Evolutionary conservation across 2,329 filamentous ascomycete genomes (phyloP), one percentile per base, ranked within the genome.

Genomic region (Arthrobotrys conoides): DNA sequence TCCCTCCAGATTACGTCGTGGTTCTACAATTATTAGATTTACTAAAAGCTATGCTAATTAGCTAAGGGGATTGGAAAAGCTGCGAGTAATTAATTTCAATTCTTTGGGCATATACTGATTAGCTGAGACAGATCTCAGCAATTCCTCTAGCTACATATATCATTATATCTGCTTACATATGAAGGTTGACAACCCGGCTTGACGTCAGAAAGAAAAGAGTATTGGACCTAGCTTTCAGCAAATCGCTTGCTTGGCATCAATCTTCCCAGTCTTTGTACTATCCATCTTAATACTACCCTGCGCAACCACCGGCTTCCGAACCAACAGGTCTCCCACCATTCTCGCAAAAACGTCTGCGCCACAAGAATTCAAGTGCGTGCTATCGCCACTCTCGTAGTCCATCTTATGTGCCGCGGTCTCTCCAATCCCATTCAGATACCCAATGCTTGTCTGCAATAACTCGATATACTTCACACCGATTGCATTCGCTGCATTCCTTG

Each of bases 401-500:
- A 71, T 71, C 30, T 71, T 71, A 12, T 71, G 67, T 16, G 67
- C 55, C 12, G 67, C 67, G 14, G 67, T 71, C 55, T 71, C 67
- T 3, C 67, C 67, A 22, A 71, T 71, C 14, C 67, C 67, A 20
- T 71, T 71, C 18, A 71, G 24, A 51, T 71, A 71, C 12, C 41
- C 30, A 63, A 71, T 68, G n/a, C 46, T 55, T 5, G 64, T 68
- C 49, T 71, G 67, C 3, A 71, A 46, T 14, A 71, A 22, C 22
- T 71, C 67, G 30, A 71, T 71, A 53, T 71, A 71, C 18, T 71
- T 63, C 55, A 44, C 67, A 10, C 67, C 67, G 16, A 71, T 71
- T 14, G 55, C 41, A 44, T 64, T 71, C 27, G 67, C 67, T 3
- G 67, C 67, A 22, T 24, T 44, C 14, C 67, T 44, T 3, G 67